Evolutionary conservation across 2,329 filamentous ascomycete species (phyloP), one percentile per base, ranked within the genome.

Genomic region (Colletotrichum cordylinicola): DNA sequence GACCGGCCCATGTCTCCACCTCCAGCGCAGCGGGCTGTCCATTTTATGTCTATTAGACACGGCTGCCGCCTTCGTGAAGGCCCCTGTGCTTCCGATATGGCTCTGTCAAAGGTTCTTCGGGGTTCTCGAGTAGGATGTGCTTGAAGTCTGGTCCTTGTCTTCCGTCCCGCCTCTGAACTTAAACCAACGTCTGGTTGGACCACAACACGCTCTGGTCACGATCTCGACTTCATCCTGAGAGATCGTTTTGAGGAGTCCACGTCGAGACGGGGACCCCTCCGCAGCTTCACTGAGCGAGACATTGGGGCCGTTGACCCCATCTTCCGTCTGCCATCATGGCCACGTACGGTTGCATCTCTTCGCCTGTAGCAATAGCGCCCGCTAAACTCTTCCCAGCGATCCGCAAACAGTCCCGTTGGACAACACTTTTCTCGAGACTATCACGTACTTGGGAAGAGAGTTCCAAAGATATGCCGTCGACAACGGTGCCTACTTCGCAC

Each of bases 391-490:
- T 55, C n/a, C 33, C 80, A 91, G 89, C 78, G 86, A 88, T 79
- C 82, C 82, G 78, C 85, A 85, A 78, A 91, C 86, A 66, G 87
- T 85, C 75, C 86, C 88, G 78, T 85, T 94, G 79, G 92, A 93
- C 83, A 88, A 89, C 70, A 85, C 85, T 60, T 91, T 91, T 80
- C 86, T 90, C 78, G 89, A 93, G 80, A 92, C 90, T 7, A 84
- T 93, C 74, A 86, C 87, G 18, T 86, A 93, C 78, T 87, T 93
- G 82, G 92, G 91, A 76, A 89, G 94, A 81, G 88, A 89, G 62
- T 95, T 92, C 82, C 94, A 95, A 78, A 89, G 89, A 80, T 92
- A 93, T 84, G 90, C 93, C 24, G 83, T 95, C 69, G 88, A 92
- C 35, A 91, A 93, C 78, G 87, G 87, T 43, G 89, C 91, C 77